Base-by-base conservation (phyloP, 495 filamentous ascomycete genomes). In the Penicilliopsis zonata region DNA sequence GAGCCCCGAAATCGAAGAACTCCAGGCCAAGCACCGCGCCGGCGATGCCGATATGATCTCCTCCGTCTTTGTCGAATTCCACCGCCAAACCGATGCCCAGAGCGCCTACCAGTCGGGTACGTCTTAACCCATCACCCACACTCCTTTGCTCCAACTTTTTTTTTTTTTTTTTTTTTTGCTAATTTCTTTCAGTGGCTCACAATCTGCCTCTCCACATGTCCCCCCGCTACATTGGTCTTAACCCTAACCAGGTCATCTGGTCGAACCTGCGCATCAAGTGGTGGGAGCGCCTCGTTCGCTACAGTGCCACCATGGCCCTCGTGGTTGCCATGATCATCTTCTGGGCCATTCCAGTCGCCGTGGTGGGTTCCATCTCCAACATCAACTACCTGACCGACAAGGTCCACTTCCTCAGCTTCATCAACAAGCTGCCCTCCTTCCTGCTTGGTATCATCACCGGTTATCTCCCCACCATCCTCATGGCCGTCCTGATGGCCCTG, bases 181-280 rank as follows among this genome's bases (percentile, higher is more conserved):
- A 23, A 40, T 12, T 23, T 29, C 23, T 14, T 24, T 9, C 23
- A 75, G 70, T 96, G 18, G 76, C 84, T 9, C 86, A 94, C 54
- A 85, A 95, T 53, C 76, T 84, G 44, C 81, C 82, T 28, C 64
- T 94, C 31, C 87, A 90, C 52, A 94, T 94, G 86, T 63, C 82
- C n/a, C 86, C 86, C 28, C 78, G 83, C 23, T 86, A 80, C 47
- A 86, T 92, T 37, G 90, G 90, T 24, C 53, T 98, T 30, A 78
- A 75, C 18, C 90, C 90, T 1, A 67, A 58, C 30, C 90, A 96
- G 49, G 67, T 98, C 26, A 78, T 98, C 53, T 98, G 90, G 90
- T 67, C 61, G 35, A 86, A 88, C 42, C 67, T 95, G 26, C 69
- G 70, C 33, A 85, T 98, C 44, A 78, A 75, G 30, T 94, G 87